Percentiles rank a stretch among this genome's conserved stretches.
Evolutionary conservation across 78 protist species (phyloP).

Genomic region (Tieghemostelium lacteum): DNA sequence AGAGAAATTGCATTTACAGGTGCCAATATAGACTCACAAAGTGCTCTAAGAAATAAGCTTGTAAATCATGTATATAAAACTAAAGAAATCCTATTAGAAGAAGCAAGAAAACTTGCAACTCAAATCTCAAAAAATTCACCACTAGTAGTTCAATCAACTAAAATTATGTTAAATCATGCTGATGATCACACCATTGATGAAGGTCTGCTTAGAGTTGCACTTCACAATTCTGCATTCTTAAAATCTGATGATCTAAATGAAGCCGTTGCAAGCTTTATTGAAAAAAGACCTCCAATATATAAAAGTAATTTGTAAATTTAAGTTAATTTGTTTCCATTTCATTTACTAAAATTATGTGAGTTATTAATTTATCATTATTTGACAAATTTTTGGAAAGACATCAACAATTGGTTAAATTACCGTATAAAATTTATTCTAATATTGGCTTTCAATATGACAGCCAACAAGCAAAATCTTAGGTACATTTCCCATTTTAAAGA

Average conservation of each 20-base stretch:
- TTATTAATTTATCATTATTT: too few species aligned
- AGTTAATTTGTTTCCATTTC: too few species aligned
- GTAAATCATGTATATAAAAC: slow-evolving; percentile 46
- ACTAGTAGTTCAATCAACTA: slow-evolving; percentile 86
- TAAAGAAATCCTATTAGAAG: slow-evolving; percentile 26
- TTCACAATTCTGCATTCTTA: slow-evolving; percentile 78
- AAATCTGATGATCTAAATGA: slow-evolving; percentile 70
- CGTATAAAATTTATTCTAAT: too few species aligned
- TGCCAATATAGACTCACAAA: slow-evolving; percentile 32
- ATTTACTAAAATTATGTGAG: too few species aligned
- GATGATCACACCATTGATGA: slow-evolving; percentile 77
- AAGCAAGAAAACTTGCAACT: slow-evolving; percentile 58
- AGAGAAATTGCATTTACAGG: slow-evolving; percentile 87
- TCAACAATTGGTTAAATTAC: too few species aligned
- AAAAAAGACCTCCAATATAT: slow-evolving; percentile 72
- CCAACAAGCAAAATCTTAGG: too few species aligned
- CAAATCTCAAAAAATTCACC: slow-evolving; percentile 85
- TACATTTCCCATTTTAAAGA: too few species aligned
- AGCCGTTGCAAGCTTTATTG: slow-evolving; percentile 69
- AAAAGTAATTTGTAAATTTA: slow-evolving; percentile 35
- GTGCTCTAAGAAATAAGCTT: slow-evolving; percentile 57
- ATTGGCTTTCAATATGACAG: too few species aligned
- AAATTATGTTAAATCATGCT: slow-evolving; percentile 79
- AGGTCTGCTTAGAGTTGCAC: slow-evolving; percentile 86
- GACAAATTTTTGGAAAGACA: too few species aligned